Percentiles rank a stretch among this genome's conserved stretches.
Conservation (phyloP, 208 protist species). For the Leptomonas pyrrhocoris region DNA sequence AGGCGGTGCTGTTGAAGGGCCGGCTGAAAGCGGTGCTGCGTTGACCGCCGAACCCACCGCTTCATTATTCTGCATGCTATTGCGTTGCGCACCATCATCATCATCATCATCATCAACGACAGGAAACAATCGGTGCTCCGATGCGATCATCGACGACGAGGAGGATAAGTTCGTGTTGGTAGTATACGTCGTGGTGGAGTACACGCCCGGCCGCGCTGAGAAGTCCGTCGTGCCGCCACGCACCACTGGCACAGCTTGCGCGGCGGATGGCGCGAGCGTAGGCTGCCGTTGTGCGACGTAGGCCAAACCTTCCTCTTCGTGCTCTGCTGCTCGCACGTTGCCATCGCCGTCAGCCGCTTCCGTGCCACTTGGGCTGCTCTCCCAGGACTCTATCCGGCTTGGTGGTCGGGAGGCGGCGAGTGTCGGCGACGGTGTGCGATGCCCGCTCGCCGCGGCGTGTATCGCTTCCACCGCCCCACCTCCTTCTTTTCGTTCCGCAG, state of each 20-base stretch:
- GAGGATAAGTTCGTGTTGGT: slow-evolving; percentile 1
- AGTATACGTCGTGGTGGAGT: neutral
- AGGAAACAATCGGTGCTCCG: slow-evolving; percentile 14
- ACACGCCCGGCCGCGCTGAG: neutral
- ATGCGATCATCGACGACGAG: slow-evolving; percentile 11
- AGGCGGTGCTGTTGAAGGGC: neutral
- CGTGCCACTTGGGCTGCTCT: slow-evolving; percentile 1
- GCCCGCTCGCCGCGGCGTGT: too few relatives aligned
- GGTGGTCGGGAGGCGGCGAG: neutral
- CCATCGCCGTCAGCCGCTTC: too few relatives aligned
- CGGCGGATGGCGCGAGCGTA: neutral
- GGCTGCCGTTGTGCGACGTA: neutral
- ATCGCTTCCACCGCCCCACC: neutral
- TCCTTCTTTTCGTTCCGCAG: neutral
- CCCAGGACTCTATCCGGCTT: slow-evolving; percentile 22
- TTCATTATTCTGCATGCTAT: neutral
- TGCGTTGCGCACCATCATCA: neutral
- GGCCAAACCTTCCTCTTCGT: neutral
- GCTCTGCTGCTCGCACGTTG: neutral
- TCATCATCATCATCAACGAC: neutral
- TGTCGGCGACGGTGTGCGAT: too few relatives aligned
- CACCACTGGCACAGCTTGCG: neutral
- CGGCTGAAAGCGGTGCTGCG: neutral
- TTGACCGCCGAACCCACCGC: neutral
- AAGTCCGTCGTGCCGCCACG: neutral